Conservation (phyloP, 768 basidiomycete genomes). For the Mycena galopus region DNA sequence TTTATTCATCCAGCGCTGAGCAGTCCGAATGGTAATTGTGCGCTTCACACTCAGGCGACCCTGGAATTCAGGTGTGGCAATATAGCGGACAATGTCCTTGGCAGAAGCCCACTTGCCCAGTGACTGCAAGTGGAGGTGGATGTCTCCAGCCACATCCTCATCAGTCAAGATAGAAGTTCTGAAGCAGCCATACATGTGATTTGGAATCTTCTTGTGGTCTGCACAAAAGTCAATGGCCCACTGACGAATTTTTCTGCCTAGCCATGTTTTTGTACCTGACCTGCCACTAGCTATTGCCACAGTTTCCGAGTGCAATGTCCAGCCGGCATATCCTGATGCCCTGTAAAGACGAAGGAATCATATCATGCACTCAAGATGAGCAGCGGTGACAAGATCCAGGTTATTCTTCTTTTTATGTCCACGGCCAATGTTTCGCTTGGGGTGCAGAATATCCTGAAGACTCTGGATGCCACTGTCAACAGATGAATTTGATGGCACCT, state of each 20-base stretch:
- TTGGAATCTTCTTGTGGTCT: conserved; percentile 3
- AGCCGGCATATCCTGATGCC: conserved; percentile 6
- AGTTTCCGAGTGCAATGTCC: conserved; percentile 13
- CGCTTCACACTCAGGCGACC: conserved; percentile 31
- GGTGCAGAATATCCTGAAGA: conserved; percentile 8
- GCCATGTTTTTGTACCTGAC: background rate
- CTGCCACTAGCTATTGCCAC: background rate
- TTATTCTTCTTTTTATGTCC: conserved; percentile 6
- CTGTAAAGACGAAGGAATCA: conserved; percentile 11
- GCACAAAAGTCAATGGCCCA: conserved; percentile 9
- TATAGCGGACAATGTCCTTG: conserved; percentile 34
- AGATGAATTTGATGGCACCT: background rate
- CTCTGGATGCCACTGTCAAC: background rate
- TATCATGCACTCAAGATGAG: conserved; percentile 8
- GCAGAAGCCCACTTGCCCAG: conserved; percentile 37
- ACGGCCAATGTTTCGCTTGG: background rate
- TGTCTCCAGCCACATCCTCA: conserved; percentile 35
- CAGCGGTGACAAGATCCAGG: conserved; percentile 3
- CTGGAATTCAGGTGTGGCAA: conserved; percentile 28
- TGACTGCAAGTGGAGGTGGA: conserved; percentile 34
- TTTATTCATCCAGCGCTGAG: conserved; percentile 4
- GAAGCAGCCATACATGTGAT: background rate
- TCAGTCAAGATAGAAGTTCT: conserved; percentile 16
- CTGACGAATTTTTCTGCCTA: conserved; percentile 7
- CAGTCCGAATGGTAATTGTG: conserved; percentile 30